Conservation (phyloP, 2,329 filamentous ascomycete genomes). For the Exophiala sp. region DNA sequence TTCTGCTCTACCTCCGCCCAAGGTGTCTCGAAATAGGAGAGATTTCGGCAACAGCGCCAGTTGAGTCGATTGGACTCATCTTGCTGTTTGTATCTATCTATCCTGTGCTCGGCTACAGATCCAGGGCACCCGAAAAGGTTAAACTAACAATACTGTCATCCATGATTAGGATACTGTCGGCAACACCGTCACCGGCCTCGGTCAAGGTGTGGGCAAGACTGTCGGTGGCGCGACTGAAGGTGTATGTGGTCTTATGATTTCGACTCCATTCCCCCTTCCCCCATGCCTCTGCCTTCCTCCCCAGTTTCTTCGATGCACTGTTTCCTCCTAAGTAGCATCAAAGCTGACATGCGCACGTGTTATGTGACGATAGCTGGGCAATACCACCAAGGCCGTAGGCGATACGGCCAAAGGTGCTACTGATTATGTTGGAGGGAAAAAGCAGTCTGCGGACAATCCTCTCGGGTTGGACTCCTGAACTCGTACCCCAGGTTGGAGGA, state of each 20-base stretch:
- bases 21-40: too few relatives aligned
- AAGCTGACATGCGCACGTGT: too few relatives aligned
- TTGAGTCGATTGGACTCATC: too few relatives aligned
- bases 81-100: too few relatives aligned
- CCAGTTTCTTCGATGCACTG: too few relatives aligned
- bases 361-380: conserved; percentile 11
- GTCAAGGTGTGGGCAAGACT: conserved; percentile 30
- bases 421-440: conserved; percentile 25
- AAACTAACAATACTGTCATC: too few relatives aligned
- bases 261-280: neutral
- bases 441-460: conserved; percentile 29
- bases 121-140: too few relatives aligned
- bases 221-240: conserved; percentile 25
- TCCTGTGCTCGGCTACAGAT: too few relatives aligned
- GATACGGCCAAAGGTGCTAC: conserved; percentile 17
- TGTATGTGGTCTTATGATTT: conserved; percentile 8
- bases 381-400: conserved; percentile 22
- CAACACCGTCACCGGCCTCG: conserved; percentile 32
- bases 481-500: neutral
- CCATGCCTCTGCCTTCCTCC: neutral
- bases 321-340: too few relatives aligned
- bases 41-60: too few relatives aligned
- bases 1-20: too few relatives aligned
- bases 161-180: conserved; percentile 28
- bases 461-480: conserved; percentile 26